Evolutionary conservation across 1,284 basidiomycete genomes (phyloP).

Genomic region (Ganoderma lingzhi): DNA sequence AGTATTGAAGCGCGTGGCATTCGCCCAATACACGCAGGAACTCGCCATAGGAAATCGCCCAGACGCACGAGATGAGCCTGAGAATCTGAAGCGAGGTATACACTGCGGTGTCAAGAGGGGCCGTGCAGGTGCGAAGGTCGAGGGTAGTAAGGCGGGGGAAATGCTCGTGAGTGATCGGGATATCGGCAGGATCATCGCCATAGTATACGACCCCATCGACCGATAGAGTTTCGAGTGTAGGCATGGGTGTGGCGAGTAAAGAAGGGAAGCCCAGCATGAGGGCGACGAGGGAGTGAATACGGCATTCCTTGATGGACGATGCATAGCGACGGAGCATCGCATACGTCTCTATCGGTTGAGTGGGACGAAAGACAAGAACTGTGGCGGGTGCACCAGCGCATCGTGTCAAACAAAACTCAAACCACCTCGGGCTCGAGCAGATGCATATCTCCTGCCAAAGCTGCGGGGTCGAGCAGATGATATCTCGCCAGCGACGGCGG

Average conservation of each 20-base stretch:
- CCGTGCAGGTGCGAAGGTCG: background rate
- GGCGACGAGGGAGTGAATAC: background rate
- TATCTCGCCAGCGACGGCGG: background rate
- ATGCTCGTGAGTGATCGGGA: background rate
- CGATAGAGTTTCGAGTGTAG: background rate
- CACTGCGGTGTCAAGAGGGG: background rate
- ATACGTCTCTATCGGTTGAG: background rate
- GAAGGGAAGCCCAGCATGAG: background rate
- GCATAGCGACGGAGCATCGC: background rate
- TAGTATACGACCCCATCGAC: background rate
- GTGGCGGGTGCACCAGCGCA: background rate
- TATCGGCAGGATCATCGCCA: background rate
- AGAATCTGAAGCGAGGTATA: background rate
- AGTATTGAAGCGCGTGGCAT: background rate
- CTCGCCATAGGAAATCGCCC: background rate
- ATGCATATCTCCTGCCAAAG: background rate
- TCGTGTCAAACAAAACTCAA: background rate
- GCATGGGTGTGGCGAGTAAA: background rate
- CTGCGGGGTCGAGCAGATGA: background rate
- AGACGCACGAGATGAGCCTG: background rate
- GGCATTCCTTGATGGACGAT: background rate
- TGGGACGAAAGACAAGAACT: background rate
- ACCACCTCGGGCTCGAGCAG: background rate
- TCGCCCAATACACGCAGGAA: background rate
- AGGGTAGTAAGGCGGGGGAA: background rate